Base-by-base conservation (phyloP, 1,139 yeast species). In the Geotrichum macrosporum region DNA sequence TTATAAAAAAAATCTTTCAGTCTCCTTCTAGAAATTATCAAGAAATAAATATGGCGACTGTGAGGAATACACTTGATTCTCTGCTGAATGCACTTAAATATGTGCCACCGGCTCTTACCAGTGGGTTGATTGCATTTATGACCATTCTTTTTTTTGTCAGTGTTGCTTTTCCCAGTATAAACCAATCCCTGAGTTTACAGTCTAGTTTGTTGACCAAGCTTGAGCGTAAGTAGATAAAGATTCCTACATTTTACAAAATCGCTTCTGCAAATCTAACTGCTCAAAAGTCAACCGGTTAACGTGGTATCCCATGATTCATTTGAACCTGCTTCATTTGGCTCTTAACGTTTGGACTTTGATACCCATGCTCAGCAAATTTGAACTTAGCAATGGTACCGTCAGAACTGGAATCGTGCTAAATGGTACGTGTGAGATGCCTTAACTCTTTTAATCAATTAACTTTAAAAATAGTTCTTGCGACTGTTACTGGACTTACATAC, bases 331-430 rank as follows among this genome's bases (percentile, higher is more conserved):
- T 47, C 96, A 87, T 63, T 69, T 89, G 66, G 49, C 76, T 3
- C 65, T 84, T 58, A 87, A 87, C 61, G 55, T 77, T n/a, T 52
- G 78, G 38, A 76, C 83, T 0, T 62, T 87, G 40, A 67, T 79
- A 0, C 87, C 88, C 4, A 67, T 88, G 61, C 69, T 84, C 24
- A 71, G 75, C 18, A 53, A 56, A 46, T 88, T 81, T 65, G 97
- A 89, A 68, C 70, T 73, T 45, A 64, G 69, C 22, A 84, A 86
- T 58, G 97, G 97, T 8, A 88, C 97, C 0, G 81, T 89, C 1
- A 78, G 85, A 62, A 84, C 96, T 2, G 96, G 95, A 1, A 73
- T 89, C 44, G 81, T 88, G 20, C 71, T 89, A 51, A 86, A 87
- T 63, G 54, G 66, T 60, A 47, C 36, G 58, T 53, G 8, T 18